Evolutionary conservation across 2,329 filamentous ascomycete genomes (phyloP).

Genomic region (Penicillium sp.): DNA sequence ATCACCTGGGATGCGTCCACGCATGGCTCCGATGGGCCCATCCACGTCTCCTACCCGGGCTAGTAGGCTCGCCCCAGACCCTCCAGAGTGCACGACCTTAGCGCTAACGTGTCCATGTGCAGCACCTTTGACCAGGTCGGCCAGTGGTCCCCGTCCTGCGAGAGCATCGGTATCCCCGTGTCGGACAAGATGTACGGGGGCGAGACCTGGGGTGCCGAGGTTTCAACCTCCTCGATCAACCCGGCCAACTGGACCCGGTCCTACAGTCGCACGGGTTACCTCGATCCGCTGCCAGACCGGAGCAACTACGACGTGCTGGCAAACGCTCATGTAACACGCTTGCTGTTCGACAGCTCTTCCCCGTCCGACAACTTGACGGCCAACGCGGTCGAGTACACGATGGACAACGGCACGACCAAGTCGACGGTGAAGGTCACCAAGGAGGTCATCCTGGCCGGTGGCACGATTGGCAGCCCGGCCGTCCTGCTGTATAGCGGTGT

Average conservation of each 20-base stretch:
- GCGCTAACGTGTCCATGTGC: conserved; percentile 9
- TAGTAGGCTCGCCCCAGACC: conserved; percentile 22
- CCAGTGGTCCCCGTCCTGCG: conserved; percentile 22
- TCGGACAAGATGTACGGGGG: conserved; percentile 34
- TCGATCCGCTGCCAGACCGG: conserved; percentile 33
- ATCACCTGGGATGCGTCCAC: conserved; percentile 26
- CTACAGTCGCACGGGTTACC: conserved; percentile 37
- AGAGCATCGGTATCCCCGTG: conserved; percentile 26
- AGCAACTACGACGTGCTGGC: conserved; percentile 35
- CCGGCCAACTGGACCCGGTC: conserved; percentile 37
- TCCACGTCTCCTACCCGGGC: conserved; percentile 27
- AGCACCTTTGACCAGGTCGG: conserved; percentile 33
- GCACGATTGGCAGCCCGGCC: conserved; percentile 56
- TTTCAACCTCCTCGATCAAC: conserved; percentile 37
- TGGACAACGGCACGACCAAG: conserved; percentile 28
- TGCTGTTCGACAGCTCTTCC: conserved; percentile 31
- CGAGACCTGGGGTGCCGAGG: conserved; percentile 31
- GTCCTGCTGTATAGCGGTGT: conserved; percentile 61
- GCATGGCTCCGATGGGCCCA: conserved; percentile 26
- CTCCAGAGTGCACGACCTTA: not conserved
- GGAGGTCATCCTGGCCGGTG: conserved; percentile 43
- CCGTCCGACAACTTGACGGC: conserved; percentile 28
- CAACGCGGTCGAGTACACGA: conserved; percentile 33
- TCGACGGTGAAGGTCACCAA: conserved; percentile 27
- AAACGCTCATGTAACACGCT: conserved; percentile 31